Base-by-base conservation (phyloP, 2,329 filamentous ascomycete genomes). In the Fusarium newnesense region DNA sequence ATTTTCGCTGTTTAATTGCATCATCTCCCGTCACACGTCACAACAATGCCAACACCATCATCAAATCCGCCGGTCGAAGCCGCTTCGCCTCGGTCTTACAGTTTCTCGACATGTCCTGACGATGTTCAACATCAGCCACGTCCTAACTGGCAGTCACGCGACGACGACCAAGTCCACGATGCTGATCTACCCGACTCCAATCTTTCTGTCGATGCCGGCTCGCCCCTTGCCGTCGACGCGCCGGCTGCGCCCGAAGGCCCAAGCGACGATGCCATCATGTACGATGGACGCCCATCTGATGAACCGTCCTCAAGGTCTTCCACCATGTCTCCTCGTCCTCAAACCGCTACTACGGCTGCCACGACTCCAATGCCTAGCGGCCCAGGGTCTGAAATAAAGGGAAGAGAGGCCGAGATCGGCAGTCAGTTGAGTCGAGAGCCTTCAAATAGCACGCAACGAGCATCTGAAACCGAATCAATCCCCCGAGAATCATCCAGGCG, bases 21-120 rank as follows among this genome's bases (percentile, higher is more conserved):
- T 56, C 46, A 40, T 42, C 58, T 60, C 28, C 37, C 44, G 32
- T 60, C n/a, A 60, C 57, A 66, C 66, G 47, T 68, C 68, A 50
- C 57, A 54, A 83, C 64, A 72, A 86, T 86, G 85, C 85, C 85
- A 70, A 86, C 84, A 30, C 85, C 85, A 64, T 85, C 85, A 21
- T 81, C 83, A 60, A 83, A 84, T 74, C 81, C 80, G 67, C 81
- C 81, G 52, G 79, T 82, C 49, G 79, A 82, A 69, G 80, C 80
- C 37, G 76, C 80, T 43, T 82, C 83, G 50, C 80, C 83, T 49
- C 80, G 79, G 64, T 79, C 81, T 9, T 79, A 82, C 64, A 78
- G 76, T 62, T 83, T 84, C 72, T 83, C 83, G 50, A 83, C 83
- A 72, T 86, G 84, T 64, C 84, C 84, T 65, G 84, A 86, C 64